A percentile compares a stretch with the other conserved stretches of the same genome.
These are phyloP conservation scores for Phytophthora lateralis DNA, from an alignment of 352 stramenopile genomes.

Conservation along the genomic window DNA sequence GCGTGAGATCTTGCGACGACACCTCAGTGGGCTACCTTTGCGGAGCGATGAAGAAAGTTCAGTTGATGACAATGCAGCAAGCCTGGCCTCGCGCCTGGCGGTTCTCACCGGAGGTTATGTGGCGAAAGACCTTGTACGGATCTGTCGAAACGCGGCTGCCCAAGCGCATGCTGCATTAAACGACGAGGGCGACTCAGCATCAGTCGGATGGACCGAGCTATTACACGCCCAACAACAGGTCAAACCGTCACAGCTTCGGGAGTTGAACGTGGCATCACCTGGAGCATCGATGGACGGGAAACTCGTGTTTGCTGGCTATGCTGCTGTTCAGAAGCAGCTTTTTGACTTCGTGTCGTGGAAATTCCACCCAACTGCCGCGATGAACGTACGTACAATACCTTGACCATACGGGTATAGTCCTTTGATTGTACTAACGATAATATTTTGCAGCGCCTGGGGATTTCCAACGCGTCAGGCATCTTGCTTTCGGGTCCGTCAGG, in stretches of 20 bases:
- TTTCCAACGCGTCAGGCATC: constrained; percentile 72
- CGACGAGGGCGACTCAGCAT: background rate
- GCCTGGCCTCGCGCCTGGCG: constrained; percentile 50
- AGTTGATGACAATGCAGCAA: constrained; percentile 2
- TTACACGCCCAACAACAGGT: constrained; percentile 58
- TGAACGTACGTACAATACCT: constrained; percentile 52
- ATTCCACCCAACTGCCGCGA: constrained; percentile 62
- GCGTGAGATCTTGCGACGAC: constrained; percentile 46
- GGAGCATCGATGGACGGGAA: constrained; percentile 21
- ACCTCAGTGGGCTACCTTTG: constrained; percentile 46
- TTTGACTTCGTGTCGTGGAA: constrained; percentile 72
- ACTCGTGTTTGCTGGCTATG: constrained; percentile 69
- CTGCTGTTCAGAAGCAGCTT: constrained; percentile 57
- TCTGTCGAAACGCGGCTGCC: constrained; percentile 66
- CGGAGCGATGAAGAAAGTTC: background rate
- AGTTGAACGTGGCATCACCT: constrained; percentile 76
- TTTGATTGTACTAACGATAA: constrained; percentile 15
- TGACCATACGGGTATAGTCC: background rate
- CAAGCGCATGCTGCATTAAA: constrained; percentile 32
- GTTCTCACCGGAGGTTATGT: constrained; percentile 75
- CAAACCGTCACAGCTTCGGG: constrained; percentile 74
- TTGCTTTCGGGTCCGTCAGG: constrained; percentile 81
- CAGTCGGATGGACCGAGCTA: constrained; percentile 50
- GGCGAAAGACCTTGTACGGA: constrained; percentile 73
- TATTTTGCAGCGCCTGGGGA: constrained; percentile 54